Evolutionary conservation across 257 asterid genomes (phyloP), one percentile per base, ranked within the genome.

Genomic region (Solanum chaucha): DNA sequence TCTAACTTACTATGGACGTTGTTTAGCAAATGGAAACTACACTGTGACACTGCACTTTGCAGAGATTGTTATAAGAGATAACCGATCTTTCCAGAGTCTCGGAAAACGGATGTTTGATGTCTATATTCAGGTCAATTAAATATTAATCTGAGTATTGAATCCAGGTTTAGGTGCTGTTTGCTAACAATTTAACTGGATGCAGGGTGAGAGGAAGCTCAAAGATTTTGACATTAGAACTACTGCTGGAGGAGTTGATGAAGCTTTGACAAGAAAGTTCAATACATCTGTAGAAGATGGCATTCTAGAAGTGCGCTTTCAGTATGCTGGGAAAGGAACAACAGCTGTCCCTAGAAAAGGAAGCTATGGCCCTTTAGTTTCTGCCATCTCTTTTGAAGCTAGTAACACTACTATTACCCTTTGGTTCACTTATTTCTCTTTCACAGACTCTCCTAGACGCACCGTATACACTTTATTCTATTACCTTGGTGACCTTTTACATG

Each of bases 331-430:
- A 82, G 91, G 92, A 72, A 90, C 91, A 12, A 74, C 26, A 26
- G 88, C 71, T 12, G 65, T 87, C 38, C 90, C 90, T 0, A 17
- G 1, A 3, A 82, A 40, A 48, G 92, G 91, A 85, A 86, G 24
- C 38, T 88, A 87, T 83, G 91, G 92, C n/a, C 88, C 91, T 82
- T 89, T 88, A 10, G 24, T 90, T 36, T 90, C 92, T 24, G 92
- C 90, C 44, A 88, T 90, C 58, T 88, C 92, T 85, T 90, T 88
- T 68, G 84, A 87, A 51, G 46, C 89, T 3, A 38, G 90, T 88
- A 85, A 84, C 44, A 30, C 22, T 70, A 85, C 58, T 41, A 26
- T 24, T 28, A 41, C 40, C 65, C 84, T 46, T 44, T 80, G 26
- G 40, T 26, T 80, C 26, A 80, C 84, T 80, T 46, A 32, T 80